Base-by-base conservation (phyloP, 148 eudicot species). In the Cornus kousa region DNA sequence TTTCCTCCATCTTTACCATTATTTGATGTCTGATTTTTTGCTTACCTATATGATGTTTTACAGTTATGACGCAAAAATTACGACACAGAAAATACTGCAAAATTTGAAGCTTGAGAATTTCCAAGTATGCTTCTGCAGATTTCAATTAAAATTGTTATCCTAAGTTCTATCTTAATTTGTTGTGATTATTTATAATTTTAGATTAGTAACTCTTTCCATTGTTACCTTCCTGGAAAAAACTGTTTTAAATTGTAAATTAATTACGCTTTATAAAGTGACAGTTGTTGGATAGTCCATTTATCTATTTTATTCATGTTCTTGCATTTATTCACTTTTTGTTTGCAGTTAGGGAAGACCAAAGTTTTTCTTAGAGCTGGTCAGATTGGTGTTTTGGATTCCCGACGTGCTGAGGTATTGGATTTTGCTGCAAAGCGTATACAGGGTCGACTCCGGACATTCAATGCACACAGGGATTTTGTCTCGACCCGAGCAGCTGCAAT, bases 291-390 rank as follows among this genome's bases (percentile, higher is more conserved):
- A 67, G 8, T 31, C 77, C 16, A 2, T 17, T 32, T 68, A 35
- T 35, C 50, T 22, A 24, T 5, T n/a, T 32, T 37, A 35, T 66
- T n/a, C 24, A 16, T 74, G 68, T 20, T 37, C 66, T 76, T 11
- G 20, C 40, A 9, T 19, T 68, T 13, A 23, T 68, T 75, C 0
- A 10, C 37, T 80, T 62, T 81, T 53, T 77, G 8, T 72, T 73
- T 77, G 62, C 83, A 96, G 99, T 83, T 96, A 83, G 99, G 99
- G 32, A 96, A 86, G 87, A 92, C 93, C 28, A 96, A 96, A 87
- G 99, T 96, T 74, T 96, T 96, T 80, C 98, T 96, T 69, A 85
- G 99, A 83, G 97, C 98, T 79, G 99, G 99, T 68, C 98, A 96
- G 85, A 93, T 96, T 77, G 99, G 93, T 67, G 86, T 93, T 59